Base-by-base conservation (phyloP, 768 basidiomycete species). In the Russula brevipes region DNA sequence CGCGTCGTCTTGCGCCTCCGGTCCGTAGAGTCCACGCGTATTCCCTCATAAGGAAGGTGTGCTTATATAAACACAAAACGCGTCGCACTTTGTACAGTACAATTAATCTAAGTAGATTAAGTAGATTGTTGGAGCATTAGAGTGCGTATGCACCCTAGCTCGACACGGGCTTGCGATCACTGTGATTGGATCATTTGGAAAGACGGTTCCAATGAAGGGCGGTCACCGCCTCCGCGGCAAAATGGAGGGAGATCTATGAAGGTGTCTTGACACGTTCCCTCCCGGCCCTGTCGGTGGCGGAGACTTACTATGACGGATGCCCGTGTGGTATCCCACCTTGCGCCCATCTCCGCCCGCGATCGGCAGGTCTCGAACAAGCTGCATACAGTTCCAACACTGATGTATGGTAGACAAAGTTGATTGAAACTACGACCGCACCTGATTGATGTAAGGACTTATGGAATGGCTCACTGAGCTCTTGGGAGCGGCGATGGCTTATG, bases 371-470 rank as follows among this genome's bases (percentile, higher is more conserved):
- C 75, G 73, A n/a, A 81, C 65, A 16, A 81, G 75, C 81, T 81
- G 56, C 5, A 36, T 6, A 11, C 2, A 16, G 16, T n/a, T 39
- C 12, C 17, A 41, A n/a, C 16, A 6, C n/a, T 9, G 1, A 33
- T 38, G 6, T 24, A 10, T 17, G 10, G 4, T 5, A n/a, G 14
- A 65, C 44, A 2, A 10, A 24, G 24, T 24, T 24, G 24, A 24
- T 24, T 12, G 11, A 36, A 42, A 6, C 1, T 0, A 31, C 7
- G 0, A 11, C 47, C 69, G 14, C 36, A 77, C 80, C 70, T 82
- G 78, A 59, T 80, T 80, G 19, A 83, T 77, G 71, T 81, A 82
- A 1, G 81, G 81, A 49, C 77, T 78, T 46, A 83, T 83, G 35
- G 75, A 79, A 38, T 75, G 73, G 0, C 76, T 73, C 4, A 79